Evolutionary conservation across 1,139 yeast species (phyloP).

Genomic region (Debaryomyces subglobosus): DNA sequence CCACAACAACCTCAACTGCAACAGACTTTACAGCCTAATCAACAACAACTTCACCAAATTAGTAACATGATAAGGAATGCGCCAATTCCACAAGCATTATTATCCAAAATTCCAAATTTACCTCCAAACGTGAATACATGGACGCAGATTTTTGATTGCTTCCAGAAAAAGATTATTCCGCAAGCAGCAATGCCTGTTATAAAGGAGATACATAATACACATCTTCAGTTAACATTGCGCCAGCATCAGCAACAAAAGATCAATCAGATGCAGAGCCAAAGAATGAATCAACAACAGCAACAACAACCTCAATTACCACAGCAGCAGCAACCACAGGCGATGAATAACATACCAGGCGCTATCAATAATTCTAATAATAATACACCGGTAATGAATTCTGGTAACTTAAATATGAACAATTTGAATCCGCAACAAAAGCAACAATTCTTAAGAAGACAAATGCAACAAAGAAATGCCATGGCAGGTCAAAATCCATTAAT

Average conservation of each 20-base stretch:
- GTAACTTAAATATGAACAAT: conserved; percentile 23
- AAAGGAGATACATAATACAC: conserved; percentile 64
- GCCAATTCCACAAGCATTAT: conserved; percentile 76
- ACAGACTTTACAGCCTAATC: conserved; percentile 15
- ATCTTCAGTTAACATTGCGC: conserved; percentile 41
- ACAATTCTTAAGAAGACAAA: conserved; percentile 37
- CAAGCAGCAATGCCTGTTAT: conserved; percentile 56
- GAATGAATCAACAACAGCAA: conserved; percentile 20
- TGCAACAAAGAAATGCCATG: conserved; percentile 26
- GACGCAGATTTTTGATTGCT: conserved; percentile 76
- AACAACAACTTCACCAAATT: conserved; percentile 40
- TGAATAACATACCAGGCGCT: conserved; percentile 11
- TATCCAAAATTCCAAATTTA: conserved; percentile 72
- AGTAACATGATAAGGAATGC: conserved; percentile 47
- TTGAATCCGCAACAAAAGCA: conserved; percentile 42
- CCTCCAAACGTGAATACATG: conserved; percentile 86
- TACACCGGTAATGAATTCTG: conserved; percentile 18
- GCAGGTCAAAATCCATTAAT: conserved; percentile 12
- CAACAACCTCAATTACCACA: conserved; percentile 20
- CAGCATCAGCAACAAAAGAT: conserved; percentile 37
- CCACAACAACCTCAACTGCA: conserved; percentile 11
- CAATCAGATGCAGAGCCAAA: conserved; percentile 20
- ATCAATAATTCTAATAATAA: conserved; percentile 13
- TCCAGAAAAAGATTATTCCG: conserved; percentile 61
- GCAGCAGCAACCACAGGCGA: conserved; percentile 11